Evolutionary conservation across 169 alveolate genomes (phyloP), one percentile per base, ranked within the genome.

Genomic region (Eimeria acervulina): DNA sequence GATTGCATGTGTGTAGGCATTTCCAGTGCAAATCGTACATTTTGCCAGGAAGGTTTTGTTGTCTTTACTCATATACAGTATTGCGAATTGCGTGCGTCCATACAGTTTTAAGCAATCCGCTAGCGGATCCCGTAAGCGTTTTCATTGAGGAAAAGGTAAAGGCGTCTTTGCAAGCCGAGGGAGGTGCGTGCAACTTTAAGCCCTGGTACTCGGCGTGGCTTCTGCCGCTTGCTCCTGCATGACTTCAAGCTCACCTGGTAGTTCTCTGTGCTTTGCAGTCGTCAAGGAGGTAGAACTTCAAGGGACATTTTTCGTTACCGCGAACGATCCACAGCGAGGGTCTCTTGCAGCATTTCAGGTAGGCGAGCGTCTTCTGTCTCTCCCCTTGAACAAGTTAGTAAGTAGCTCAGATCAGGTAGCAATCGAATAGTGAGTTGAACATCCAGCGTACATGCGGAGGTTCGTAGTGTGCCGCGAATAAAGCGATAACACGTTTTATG

Each of bases 341-440:
- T 96, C 93, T 78, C 96, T 96, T 33, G 97, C 97, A 6, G 91
- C 97, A 31, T 95, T 96, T 93, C 94, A 95, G 94, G 96, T 84
- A n/a, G 74, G 90, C 47, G 76, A 36, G 21, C 33, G 21, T 26
- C 40, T 33, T 31, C 44, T 13, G 26, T 68, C 44, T 13, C 7
- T 68, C 33, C 80, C 2, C 28, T 31, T 68, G 47, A 23, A n/a
- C 80, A 68, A 2, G 42, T 7, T 26, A 0, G 74, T 63, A 26
- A 0, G 74, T 63, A 26, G 33, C 36, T 63, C 36, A 26, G 15
- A 28, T 1, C 80, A 68, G 10, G 42, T 68, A 31, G 80, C 42
- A 68, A 26, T 10, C 80, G 47, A 19, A n/a, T 33, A 33, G 47
- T 33, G 33, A n/a, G 47, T 33, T 68, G 47, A 44, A 26, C 10